phyloP scores from a whole-genome alignment of 108 stramenopile genomes.

The Cyclostephanos invisitatus region DNA sequence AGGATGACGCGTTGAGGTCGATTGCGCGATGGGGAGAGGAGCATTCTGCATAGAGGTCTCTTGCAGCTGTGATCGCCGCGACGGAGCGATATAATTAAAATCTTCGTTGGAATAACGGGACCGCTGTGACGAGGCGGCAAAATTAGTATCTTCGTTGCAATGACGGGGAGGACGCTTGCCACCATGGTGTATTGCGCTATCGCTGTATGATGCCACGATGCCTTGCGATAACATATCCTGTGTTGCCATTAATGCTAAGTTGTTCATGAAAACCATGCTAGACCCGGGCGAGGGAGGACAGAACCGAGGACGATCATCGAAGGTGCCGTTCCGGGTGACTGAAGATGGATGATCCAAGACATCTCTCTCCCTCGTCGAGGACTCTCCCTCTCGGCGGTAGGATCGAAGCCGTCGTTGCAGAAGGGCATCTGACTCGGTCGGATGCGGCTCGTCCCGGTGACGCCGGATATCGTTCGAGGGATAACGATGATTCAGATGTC shows the following conservation, averaged over 20 bases:
- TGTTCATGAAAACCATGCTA: too few relatives aligned
- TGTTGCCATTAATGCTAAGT: too few relatives aligned
- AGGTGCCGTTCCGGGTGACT: too few relatives aligned
- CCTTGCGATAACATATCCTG: too few relatives aligned
- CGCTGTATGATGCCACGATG: too few relatives aligned
- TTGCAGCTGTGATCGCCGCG: not conserved
- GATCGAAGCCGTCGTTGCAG: not conserved
- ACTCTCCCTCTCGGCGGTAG: too few relatives aligned
- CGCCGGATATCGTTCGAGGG: not conserved
- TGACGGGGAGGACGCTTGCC: not conserved
- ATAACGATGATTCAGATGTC: not conserved
- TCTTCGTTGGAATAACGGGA: not conserved
- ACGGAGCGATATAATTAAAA: not conserved
- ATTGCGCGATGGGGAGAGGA: not conserved
- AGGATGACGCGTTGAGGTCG: not conserved
- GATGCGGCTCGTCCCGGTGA: not conserved
- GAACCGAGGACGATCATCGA: too few relatives aligned
- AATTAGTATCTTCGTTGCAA: not conserved
- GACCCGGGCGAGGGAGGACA: too few relatives aligned
- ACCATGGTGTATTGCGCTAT: not conserved
- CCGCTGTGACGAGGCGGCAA: not conserved
- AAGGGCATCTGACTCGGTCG: not conserved
- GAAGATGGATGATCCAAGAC: too few relatives aligned
- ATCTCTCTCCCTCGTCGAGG: too few relatives aligned
- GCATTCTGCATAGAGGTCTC: not conserved